A percentile compares a stretch with the other conserved stretches of the same genome.
Conservation (phyloP, 164 flowering plant species). For the Amborella trichopoda region DNA sequence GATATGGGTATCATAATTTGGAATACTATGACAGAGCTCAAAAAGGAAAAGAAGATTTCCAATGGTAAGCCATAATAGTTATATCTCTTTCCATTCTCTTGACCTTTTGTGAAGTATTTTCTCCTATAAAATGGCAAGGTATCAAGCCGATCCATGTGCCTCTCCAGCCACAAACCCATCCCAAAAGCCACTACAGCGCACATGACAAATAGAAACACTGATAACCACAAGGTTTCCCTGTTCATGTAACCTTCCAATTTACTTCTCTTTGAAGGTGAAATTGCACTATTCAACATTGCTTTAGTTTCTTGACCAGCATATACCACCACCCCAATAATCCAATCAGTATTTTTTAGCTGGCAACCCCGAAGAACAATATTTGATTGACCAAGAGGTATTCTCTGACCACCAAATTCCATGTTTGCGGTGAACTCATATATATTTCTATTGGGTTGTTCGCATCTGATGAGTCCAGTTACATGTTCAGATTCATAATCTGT, state of each 20-base stretch:
- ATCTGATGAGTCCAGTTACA: conserved; percentile 56
- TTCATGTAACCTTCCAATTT: conserved; percentile 78
- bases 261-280: conserved; percentile 81
- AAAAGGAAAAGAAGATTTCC: conserved; percentile 80
- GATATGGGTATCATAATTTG: conserved; percentile 98
- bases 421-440: conserved; percentile 86
- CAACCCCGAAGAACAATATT: conserved; percentile 89
- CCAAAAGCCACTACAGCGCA: conserved; percentile 74
- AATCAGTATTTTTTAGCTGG: conserved; percentile 83
- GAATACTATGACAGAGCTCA: conserved; percentile 84
- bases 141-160: conserved; percentile 53
- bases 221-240: conserved; percentile 80
- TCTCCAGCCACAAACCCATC: conserved; percentile 74
- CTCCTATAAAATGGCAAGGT: conserved; percentile 68
- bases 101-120: conserved; percentile 29
- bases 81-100: conserved; percentile 24
- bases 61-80: conserved; percentile 64
- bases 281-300: conserved; percentile 91
- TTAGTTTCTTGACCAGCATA: conserved; percentile 97
- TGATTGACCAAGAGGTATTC: conserved; percentile 65
- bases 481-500: conserved; percentile 30
- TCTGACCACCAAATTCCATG: conserved; percentile 67
- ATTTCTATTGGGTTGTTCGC: conserved; percentile 89
- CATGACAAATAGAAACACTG: conserved; percentile 68
- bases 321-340: conserved; percentile 82